Conservation (phyloP, 2,329 filamentous ascomycete genomes). For the Fusarium domesticum region DNA sequence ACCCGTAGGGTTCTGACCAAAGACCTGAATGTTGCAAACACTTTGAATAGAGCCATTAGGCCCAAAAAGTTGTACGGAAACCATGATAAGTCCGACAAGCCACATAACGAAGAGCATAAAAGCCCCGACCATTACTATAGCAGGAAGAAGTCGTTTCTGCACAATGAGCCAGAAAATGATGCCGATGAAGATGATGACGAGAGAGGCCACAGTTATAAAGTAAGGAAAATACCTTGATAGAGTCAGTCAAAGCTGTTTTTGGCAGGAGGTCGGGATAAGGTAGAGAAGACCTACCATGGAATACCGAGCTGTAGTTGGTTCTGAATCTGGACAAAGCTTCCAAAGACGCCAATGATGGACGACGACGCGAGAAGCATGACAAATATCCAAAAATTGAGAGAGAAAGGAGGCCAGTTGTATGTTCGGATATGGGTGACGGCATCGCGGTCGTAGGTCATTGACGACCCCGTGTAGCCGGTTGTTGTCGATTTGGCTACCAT, state of each 20-base stretch:
- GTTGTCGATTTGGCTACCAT: slow-evolving; percentile 31
- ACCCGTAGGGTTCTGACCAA: slow-evolving; percentile 48
- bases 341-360: slow-evolving; percentile 60
- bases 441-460: slow-evolving; percentile 44
- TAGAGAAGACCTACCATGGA: slow-evolving; percentile 52
- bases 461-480: slow-evolving; percentile 36
- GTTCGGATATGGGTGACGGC: slow-evolving; percentile 48
- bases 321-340: slow-evolving; percentile 58
- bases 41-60: slow-evolving; percentile 55
- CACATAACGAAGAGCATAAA: slow-evolving; percentile 67
- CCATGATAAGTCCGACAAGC: slow-evolving; percentile 62
- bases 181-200: slow-evolving; percentile 65
- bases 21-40: slow-evolving; percentile 59
- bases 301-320: slow-evolving; percentile 50
- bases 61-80: slow-evolving; percentile 62
- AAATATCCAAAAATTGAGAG: slow-evolving; percentile 66
- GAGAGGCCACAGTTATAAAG: slow-evolving; percentile 55
- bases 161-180: slow-evolving; percentile 62
- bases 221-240: slow-evolving; percentile 62
- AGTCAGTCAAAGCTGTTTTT: neutral
- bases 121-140: slow-evolving; percentile 61
- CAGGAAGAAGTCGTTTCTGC: slow-evolving; percentile 57
- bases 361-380: slow-evolving; percentile 60
- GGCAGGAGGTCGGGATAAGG: neutral
- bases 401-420: slow-evolving; percentile 67